Evolutionary conservation across 257 asterid genomes (phyloP), one percentile per base, ranked within the genome.

Genomic region (Fraxinus cuspidata): DNA sequence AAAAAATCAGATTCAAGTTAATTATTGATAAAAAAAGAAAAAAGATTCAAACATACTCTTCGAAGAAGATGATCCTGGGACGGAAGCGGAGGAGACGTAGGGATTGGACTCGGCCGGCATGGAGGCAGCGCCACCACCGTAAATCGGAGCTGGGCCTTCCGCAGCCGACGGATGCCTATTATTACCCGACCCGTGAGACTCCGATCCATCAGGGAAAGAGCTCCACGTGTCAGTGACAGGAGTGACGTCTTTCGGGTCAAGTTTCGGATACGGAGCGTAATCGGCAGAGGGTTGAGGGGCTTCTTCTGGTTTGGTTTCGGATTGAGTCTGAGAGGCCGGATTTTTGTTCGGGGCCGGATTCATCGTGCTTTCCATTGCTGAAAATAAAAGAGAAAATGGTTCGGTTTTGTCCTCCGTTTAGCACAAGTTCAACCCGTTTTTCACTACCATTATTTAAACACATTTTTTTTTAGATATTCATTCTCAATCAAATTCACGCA

Each of bases 31-130:
- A 13, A 68, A 68, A 64, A 27, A 4, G 19, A 29, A 77, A 73
- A 72, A 69, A 4, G 40, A 25, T 4, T 66, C 68, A 72, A 40
- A 16, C 77, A 31, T 84, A 82, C 92, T 75, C 80, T 82, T 77
- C 71, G 84, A 83, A 71, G 94, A 68, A 23, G 86, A 82, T 13
- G 88, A 81, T 1, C 64, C 81, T 2, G 89, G 78, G 31, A 81
- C 89, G 18, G 97, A 87, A 72, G 78, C 87, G 0, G 92, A 80
- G 53, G 92, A 82, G 63, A 94, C 84, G 74, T 92, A 91, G 70
- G 98, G 97, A 81, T 94, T 94, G 70, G 97, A 90, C 56, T 87
- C 98, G 3, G 87, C 9, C 21, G 97, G 97, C 96, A 88, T 85
- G 85, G 97, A 74, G 76, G 93, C 88, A 70, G 97, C 85, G 65